Evolutionary conservation across 2,329 filamentous ascomycete species (phyloP).

Genomic region (Lachnellula suecica): DNA sequence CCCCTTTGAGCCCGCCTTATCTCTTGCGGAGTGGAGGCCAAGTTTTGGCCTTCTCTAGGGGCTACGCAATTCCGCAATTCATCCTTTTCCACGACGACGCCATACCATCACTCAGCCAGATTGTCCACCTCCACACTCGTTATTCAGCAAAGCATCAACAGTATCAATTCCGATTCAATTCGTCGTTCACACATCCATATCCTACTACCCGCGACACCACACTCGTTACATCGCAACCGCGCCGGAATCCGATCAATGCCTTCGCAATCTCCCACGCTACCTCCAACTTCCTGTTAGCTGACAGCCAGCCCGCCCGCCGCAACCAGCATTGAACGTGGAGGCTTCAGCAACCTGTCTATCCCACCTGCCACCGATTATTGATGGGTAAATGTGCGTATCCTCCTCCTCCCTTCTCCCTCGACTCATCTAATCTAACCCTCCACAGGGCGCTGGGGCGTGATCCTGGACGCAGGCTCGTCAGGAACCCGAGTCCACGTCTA

Average conservation of each 20-base stretch:
- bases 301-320: background rate
- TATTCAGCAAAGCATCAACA: no score
- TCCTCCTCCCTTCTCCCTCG: conserved; percentile 3
- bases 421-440: background rate
- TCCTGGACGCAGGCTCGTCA: conserved; percentile 96
- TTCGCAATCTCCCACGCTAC: background rate
- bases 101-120: no score
- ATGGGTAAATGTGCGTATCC: conserved; percentile 33
- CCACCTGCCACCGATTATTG: background rate
- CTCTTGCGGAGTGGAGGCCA: no score
- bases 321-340: no score
- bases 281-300: no score
- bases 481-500: conserved; percentile 95
- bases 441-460: conserved; percentile 74
- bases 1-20: no score
- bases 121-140: no score
- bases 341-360: no score
- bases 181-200: background rate
- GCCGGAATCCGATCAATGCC: background rate
- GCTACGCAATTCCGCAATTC: no score
- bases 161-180: no score
- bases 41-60: no score
- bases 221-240: background rate
- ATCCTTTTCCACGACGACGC: no score
- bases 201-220: background rate